Percentiles rank a stretch among this genome's conserved stretches.
Evolutionary conservation across 306 rosid species (phyloP).

Genomic region (Cucurbita moschata): DNA sequence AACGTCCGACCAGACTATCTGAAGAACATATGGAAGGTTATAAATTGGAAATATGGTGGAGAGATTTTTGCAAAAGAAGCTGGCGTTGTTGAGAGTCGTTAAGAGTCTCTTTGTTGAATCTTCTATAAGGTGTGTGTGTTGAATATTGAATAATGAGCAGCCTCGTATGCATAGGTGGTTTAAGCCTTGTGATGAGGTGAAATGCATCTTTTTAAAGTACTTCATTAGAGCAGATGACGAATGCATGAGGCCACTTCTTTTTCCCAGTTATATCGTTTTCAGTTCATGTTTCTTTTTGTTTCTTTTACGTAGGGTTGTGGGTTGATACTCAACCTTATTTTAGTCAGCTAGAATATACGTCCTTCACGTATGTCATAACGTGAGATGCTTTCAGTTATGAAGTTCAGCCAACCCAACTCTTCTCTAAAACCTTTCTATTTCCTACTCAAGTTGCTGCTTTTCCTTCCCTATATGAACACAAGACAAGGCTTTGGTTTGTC

Average conservation of each 20-base stretch:
- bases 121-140: background rate
- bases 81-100: slow-evolving; percentile 16
- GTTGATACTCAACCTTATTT: too few relatives aligned
- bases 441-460: too few relatives aligned
- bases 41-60: slow-evolving; percentile 71
- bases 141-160: background rate
- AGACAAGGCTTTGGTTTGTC: too few relatives aligned
- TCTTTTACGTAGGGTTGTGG: too few relatives aligned
- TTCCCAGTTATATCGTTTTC: background rate
- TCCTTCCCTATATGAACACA: too few relatives aligned
- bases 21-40: slow-evolving; percentile 94
- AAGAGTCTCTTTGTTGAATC: background rate
- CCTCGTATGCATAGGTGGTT: background rate
- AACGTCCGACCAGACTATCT: slow-evolving; percentile 90
- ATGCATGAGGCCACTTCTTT: background rate
- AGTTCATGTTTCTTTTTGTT: background rate
- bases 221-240: background rate
- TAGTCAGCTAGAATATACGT: too few relatives aligned
- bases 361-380: too few relatives aligned
- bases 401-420: too few relatives aligned
- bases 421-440: too few relatives aligned
- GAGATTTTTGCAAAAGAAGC: slow-evolving; percentile 54
- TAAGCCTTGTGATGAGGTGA: slow-evolving; percentile 5
- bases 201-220: background rate
- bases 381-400: too few relatives aligned